Conservation (phyloP, 2,329 filamentous ascomycete genomes). For the Ambrosiella xylebori region DNA sequence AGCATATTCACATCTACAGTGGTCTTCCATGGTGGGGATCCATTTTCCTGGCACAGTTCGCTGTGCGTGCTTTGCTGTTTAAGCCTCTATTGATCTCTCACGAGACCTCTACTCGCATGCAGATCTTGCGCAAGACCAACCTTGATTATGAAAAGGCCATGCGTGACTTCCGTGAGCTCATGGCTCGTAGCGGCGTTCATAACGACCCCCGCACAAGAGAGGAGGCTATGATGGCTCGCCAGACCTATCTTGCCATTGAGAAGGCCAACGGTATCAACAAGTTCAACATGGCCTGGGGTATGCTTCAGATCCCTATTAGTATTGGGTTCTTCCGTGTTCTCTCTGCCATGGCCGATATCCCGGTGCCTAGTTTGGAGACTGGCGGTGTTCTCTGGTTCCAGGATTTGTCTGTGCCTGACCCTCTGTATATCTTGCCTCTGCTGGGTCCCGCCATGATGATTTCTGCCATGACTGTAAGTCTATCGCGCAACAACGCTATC, state of each 20-base stretch:
- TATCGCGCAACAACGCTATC: neutral
- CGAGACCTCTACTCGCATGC: conserved; percentile 44
- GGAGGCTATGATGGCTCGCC: conserved; percentile 18
- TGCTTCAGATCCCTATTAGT: conserved; percentile 45
- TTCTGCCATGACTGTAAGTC: conserved; percentile 34
- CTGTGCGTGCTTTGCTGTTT: conserved; percentile 48
- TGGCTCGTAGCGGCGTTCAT: conserved; percentile 13
- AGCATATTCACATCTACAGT: conserved; percentile 61
- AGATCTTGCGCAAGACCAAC: conserved; percentile 32
- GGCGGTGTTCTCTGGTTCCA: conserved; percentile 63
- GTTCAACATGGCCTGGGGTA: conserved; percentile 22
- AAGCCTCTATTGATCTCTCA: conserved; percentile 45
- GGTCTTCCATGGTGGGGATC: conserved; percentile 72
- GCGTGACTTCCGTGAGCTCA: conserved; percentile 30
- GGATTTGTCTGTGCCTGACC: conserved; percentile 62
- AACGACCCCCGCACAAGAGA: conserved; percentile 9
- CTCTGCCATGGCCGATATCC: conserved; percentile 55
- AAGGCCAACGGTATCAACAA: conserved; percentile 22
- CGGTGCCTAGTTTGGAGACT: conserved; percentile 59
- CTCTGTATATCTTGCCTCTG: conserved; percentile 57
- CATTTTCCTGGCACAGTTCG: conserved; percentile 46
- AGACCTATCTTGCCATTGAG: conserved; percentile 13
- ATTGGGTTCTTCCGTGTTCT: conserved; percentile 68
- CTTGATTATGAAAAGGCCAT: conserved; percentile 32
- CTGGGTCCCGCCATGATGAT: conserved; percentile 39